These are phyloP conservation scores for Boletus rufocinnamomeus DNA, from an alignment of 768 basidiomycete genomes.

Conservation along the genomic window DNA sequence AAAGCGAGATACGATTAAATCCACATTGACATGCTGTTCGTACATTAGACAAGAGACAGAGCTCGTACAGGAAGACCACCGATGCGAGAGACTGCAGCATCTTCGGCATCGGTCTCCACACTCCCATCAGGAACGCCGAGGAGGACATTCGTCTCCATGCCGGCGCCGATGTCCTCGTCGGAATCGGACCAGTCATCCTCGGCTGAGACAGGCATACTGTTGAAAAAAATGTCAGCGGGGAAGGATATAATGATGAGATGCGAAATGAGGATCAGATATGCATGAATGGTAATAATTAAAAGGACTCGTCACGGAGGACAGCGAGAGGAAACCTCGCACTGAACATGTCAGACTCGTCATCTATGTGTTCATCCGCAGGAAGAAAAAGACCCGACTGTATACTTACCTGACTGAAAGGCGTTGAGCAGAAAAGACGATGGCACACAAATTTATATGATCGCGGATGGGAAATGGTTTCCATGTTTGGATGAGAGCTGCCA, in stretches of 20 bases:
- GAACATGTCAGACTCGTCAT: constrained; percentile 82
- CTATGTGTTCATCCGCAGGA: constrained; percentile 49
- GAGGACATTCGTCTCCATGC: constrained; percentile 70
- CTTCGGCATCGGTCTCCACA: constrained; percentile 56
- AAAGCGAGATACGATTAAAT: constrained; percentile 44
- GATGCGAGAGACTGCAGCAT: constrained; percentile 86
- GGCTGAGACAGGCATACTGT: constrained; percentile 42
- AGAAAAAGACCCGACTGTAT: constrained; percentile 4
- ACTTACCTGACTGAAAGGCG: constrained; percentile 23
- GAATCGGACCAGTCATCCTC: constrained; percentile 82
- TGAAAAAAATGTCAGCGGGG: constrained; percentile 9
- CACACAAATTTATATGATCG: constrained; percentile 4
- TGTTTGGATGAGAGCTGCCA: constrained; percentile 4
- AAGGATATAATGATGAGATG: constrained; percentile 1
- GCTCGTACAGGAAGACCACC: constrained; percentile 87
- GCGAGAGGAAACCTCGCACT: constrained; percentile 61
- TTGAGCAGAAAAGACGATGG: not conserved
- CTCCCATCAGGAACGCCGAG: constrained; percentile 80
- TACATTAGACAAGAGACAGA: constrained; percentile 47
- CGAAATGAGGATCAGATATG: constrained; percentile 63
- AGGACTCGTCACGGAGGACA: constrained; percentile 61
- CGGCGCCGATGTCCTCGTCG: constrained; percentile 59
- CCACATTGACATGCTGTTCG: constrained; percentile 46
- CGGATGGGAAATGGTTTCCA: constrained; percentile 24
- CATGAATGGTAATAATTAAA: constrained; percentile 86